Evolutionary conservation across 1,284 basidiomycete genomes (phyloP), one percentile per base, ranked within the genome.

Genomic region (Microbotryomycetes sp.): DNA sequence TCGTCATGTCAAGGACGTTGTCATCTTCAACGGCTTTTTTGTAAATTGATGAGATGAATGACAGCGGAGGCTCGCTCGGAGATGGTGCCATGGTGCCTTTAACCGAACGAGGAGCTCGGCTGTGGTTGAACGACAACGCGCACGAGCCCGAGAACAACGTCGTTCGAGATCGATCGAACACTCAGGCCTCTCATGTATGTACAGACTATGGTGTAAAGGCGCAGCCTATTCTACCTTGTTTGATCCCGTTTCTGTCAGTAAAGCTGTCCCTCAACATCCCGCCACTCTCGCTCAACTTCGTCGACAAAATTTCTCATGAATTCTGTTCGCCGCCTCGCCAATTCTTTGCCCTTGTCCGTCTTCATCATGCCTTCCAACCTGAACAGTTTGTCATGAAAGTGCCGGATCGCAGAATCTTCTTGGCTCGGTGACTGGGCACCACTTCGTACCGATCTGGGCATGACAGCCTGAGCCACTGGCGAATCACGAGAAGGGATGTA

Each of bases 331-430:
- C 16, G 14, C n/a, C 31, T 15, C 4, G 67, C 71, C 30, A 70
- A 7, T 29, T 62, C 54, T 26, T 53, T 54, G n/a, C 71, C 71
- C 6, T 49, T 54, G 6, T 29, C 14, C 14, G 71, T 72, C 72
- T 92, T 92, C 67, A 94, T 82, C 65, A 83, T 79, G 50, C 83
- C 83, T 50, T 79, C 80, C 56, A 93, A 86, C 62, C 84, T 82
- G 36, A 93, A 74, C 28, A 93, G 79, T 74, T 96, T 96, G 69
- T 92, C 89, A 68, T 91, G 78, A 71, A 96, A 96, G 71, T 96
- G 92, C 31, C 84, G 83, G 28, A 94, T 84, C 1, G 89, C 85
- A 0, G 83, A 84, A 14, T 76, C 74, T 28, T n/a, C n/a, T 76
- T 36, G 81, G 76, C 70, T 83, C 81, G 48, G n/a, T n/a, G n/a